Base-by-base conservation (phyloP, 768 basidiomycete species). In the Termitomyces titanicus region DNA sequence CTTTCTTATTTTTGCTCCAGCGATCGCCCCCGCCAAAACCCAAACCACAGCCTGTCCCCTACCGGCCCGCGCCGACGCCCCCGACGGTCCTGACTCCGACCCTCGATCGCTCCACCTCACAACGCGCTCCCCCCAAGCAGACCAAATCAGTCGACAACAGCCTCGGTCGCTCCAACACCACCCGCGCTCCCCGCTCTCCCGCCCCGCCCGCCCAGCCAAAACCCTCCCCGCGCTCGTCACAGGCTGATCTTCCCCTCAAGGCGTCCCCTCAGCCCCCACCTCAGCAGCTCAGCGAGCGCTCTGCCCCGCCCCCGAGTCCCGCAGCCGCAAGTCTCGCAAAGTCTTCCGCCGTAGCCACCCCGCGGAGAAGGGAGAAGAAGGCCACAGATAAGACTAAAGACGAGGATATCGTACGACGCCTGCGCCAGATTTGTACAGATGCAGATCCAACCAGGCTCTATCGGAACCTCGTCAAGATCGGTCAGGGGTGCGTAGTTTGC, bases 401-500 rank as follows among this genome's bases (percentile, higher is more conserved):
- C 45, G 88, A 89, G 60, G 95, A 98, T 64, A 94, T 98, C 57
- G 88, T 98, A 58, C 88, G 86, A 63, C 85, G 94, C 17, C 71
- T 99, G 62, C 88, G 92, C 67, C 86, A 88, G 64, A 98, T 99
- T 65, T 99, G 97, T 66, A 96, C 96, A 2, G 94, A 97, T 67
- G 95, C 94, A 5, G 97, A 99, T 71, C 97, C 97, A 27, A 98
- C 95, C 34, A 84, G 85, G 70, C 74, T 98, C 34, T 98, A 98
- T 66, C 80, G 95, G 55, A 94, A 83, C 65, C 79, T 98, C 40
- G 86, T 92, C 72, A 98, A 98, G 82, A 97, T 98, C 66, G 97
- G 96, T 38, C 96, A 98, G 71, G 97, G 96, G 94, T 96, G 63
- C 66, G 89, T 64, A 53, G 7, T 25, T 25, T 22, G n/a, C 48